These are phyloP conservation scores for Aspergillus felis DNA, from an alignment of 2,329 filamentous ascomycete species.

Conservation along the genomic window DNA sequence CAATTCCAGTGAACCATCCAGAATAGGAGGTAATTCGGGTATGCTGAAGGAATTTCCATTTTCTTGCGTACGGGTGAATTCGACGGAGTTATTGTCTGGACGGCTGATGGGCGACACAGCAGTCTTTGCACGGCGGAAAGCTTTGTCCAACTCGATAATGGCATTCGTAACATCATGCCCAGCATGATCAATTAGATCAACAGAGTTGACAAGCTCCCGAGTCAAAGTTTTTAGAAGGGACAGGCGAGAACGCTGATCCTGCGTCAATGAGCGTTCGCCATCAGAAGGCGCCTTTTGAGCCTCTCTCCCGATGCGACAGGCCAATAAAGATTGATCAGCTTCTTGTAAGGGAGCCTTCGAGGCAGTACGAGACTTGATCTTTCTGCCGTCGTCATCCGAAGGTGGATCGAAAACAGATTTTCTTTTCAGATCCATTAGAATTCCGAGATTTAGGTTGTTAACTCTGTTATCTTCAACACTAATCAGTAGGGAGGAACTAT, in stretches of 20 bases:
- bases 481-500: no score
- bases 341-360: neutral
- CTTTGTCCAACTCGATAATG: constrained; percentile 16
- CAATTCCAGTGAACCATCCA: constrained; percentile 56
- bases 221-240: constrained; percentile 18
- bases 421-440: constrained; percentile 26
- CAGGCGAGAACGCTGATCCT: constrained; percentile 10
- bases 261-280: neutral
- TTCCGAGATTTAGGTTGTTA: no score
- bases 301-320: neutral
- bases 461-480: neutral
- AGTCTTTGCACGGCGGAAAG: constrained; percentile 11
- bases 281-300: neutral
- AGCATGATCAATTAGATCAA: constrained; percentile 8
- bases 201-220: constrained; percentile 16
- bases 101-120: neutral
- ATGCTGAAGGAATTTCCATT: neutral
- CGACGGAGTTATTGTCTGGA: neutral
- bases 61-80: neutral
- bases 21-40: constrained; percentile 54
- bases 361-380: constrained; percentile 8
- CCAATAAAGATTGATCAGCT: neutral
- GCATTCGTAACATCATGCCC: constrained; percentile 18
- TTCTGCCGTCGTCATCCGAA: constrained; percentile 6
- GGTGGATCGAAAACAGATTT: constrained; percentile 11